Base-by-base conservation (phyloP, 2,329 filamentous ascomycete species). In the Zymoseptoria tritici region DNA sequence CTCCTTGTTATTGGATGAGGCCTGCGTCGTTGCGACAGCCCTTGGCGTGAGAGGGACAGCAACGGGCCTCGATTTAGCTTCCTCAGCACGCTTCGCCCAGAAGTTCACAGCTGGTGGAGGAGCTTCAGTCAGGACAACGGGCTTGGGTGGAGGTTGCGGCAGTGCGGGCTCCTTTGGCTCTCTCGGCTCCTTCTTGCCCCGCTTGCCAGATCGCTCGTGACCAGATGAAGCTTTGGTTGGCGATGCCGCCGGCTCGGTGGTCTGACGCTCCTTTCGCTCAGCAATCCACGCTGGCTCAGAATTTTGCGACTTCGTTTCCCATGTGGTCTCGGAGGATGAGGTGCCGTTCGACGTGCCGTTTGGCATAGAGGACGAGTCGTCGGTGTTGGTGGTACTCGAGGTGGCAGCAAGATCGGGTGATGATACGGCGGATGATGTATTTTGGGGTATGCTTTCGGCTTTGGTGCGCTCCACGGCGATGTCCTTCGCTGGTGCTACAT, bases 31-130 rank as follows among this genome's bases (percentile, higher is more conserved):
- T 21, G 60, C 52, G 3, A 55, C 49, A n/a, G 61, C 54, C 31
- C 65, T 68, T 20, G 65, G 57, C 11, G 59, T 49, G 8, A 31
- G 57, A 57, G 62, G 55, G 13, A 63, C 51, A 36, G 67, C 82
- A 22, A 73, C 72, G 6, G 58, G 20, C 72, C 85, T 86, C 49
- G 83, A 78, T 63, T 81, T 78, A 52, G 80, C 76, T 53, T 85
- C 85, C 69, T 91, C 87, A 67, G 83, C 87, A 58, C 92, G 84
- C 75, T 92, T 85, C 63, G 86, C 83, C 93, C 94, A 99, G 63
- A 92, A 79, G 73, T 99, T 99, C 60, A 97, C 88, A 1, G 85
- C 75, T 0, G 94, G 94, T 51, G 89, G 81, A 29, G 91, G 88
- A 19, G 93, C 93, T 62, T 94, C 90, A 53, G 88, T 87, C 50